Evolutionary conservation across 2,329 filamentous ascomycete genomes (phyloP), one percentile per base, ranked within the genome.

Genomic region (Pezicula radicicola): DNA sequence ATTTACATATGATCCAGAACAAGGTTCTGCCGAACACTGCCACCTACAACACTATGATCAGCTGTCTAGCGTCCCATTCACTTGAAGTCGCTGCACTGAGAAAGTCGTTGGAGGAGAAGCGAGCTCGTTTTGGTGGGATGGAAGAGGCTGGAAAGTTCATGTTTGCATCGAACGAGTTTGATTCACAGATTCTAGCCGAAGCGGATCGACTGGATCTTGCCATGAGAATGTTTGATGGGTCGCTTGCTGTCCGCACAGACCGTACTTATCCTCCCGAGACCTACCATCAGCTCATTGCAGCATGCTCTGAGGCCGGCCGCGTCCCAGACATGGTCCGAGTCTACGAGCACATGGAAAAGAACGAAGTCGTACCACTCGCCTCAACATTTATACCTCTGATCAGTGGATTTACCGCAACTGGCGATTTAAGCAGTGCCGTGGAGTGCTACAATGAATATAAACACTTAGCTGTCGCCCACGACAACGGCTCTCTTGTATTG

Each of bases 391-490:
- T 91, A 1, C 81, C 87, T 16, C 96, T 99, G 89, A 97, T 99
- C 68, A 85, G 88, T n/a, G 91, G 92, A 0, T 97, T 96, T 66
- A 90, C 90, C 55, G 81, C 82, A 40, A 81, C 81, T 10, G 89
- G 91, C 46, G 91, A 97, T 66, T 74, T 97, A 42, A 79, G 85
- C 62, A 95, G 89, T 61, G 94, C 92, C 18, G 89, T 97, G 6
- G 91, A 96, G 68, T 91, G 91, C 71, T 99, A 97, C 73, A 93
- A 95, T 58, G 90, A 96, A 71, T 97, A 97, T 77, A 91, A 91
- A 65, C 82, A 84, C 43, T 77, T 97, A 40, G 92, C 93, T n/a
- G 83, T 97, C 48, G 85, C 87, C 37, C 82, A 94, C 66, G 89
- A 97, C 68, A 83, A 80, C 37, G 91, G 91, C 52, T 76, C 84